Evolutionary conservation across 2,329 filamentous ascomycete species (phyloP).

Genomic region (Rhexocercosporidium sp.): DNA sequence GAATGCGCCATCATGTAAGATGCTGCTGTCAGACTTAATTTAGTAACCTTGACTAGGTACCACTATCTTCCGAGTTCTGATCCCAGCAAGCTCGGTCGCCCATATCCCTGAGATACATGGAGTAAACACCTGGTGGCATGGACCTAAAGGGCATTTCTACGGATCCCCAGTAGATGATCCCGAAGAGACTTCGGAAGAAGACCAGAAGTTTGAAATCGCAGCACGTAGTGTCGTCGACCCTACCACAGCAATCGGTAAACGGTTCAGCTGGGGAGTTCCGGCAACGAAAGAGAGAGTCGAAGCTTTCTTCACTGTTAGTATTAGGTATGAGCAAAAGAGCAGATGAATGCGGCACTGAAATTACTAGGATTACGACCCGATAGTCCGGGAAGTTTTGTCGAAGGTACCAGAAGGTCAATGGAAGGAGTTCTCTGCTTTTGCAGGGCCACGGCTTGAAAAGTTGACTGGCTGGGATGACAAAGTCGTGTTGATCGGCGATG

Average conservation of each 20-base stretch:
- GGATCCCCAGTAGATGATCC: slow-evolving; percentile 47
- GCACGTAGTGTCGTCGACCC: slow-evolving; percentile 44
- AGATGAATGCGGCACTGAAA: neutral
- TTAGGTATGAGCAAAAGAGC: too few relatives aligned
- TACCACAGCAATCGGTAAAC: slow-evolving; percentile 38
- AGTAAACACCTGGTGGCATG: slow-evolving; percentile 51
- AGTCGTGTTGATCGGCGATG: slow-evolving; percentile 58
- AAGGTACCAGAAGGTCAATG: slow-evolving; percentile 47
- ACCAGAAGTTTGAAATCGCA: slow-evolving; percentile 48
- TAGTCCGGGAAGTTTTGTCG: slow-evolving; percentile 47
- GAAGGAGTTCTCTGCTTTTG: slow-evolving; percentile 55
- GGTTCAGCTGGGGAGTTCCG: slow-evolving; percentile 46
- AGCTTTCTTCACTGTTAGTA: slow-evolving; percentile 43
- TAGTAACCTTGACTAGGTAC: slow-evolving; percentile 43
- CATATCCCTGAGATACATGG: slow-evolving; percentile 40
- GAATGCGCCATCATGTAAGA: neutral
- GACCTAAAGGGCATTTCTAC: slow-evolving; percentile 49
- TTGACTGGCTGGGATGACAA: slow-evolving; percentile 48
- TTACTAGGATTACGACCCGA: slow-evolving; percentile 45
- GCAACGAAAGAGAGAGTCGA: slow-evolving; percentile 45
- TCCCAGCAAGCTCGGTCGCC: slow-evolving; percentile 45
- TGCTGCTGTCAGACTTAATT: neutral
- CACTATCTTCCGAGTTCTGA: slow-evolving; percentile 52
- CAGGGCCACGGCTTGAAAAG: slow-evolving; percentile 49
- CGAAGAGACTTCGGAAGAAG: slow-evolving; percentile 25